Base-by-base conservation (phyloP, 192 early-diverging fungal genomes). In the Podila epigama region DNA sequence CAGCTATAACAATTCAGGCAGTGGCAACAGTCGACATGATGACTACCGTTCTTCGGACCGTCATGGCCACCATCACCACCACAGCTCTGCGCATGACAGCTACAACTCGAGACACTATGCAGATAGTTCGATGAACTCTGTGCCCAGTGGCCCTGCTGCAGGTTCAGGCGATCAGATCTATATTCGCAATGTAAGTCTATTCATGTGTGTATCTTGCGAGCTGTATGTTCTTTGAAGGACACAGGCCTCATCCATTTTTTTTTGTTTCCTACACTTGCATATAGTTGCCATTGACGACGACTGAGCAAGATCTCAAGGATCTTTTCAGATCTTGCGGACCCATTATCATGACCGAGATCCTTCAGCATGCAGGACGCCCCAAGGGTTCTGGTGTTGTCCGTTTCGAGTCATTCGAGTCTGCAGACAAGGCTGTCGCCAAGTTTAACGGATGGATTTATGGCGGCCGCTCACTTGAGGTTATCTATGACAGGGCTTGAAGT, bases 221-320 rank as follows among this genome's bases (percentile, higher is more conserved):
- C 34, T 20, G 6, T 29, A 25, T 64, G 34, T 64, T 37, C 33
- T 12, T 18, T 20, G 13, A 28, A 48, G 27, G 6, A 20, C 12
- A 63, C 2, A 10, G 28, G 36, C 0, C 0, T 37, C 50, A 31
- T 18, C 15, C 18, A 4, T n/a, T 55, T 42, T 25, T 18, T 20
- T 33, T n/a, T n/a, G n/a, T 36, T 39, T 34, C 56, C 3, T 35
- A 59, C 10, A 29, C 20, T 50, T 25, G 16, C 12, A 29, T 9
- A 59, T 52, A 88, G 87, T 39, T 88, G 18, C 85, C 87, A 4
- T 87, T 83, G n/a, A 80, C 85, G 13, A 88, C 87, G 11, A 88
- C 85, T 10, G 77, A 83, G 56, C 80, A 87, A 44, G 87, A 88
- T 50, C 51, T 88, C 9, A 85, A 81, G 58, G 87, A 86, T 35